phyloP scores from a whole-genome alignment of 2,329 filamentous ascomycete species.

The Colletotrichum tropicale region DNA sequence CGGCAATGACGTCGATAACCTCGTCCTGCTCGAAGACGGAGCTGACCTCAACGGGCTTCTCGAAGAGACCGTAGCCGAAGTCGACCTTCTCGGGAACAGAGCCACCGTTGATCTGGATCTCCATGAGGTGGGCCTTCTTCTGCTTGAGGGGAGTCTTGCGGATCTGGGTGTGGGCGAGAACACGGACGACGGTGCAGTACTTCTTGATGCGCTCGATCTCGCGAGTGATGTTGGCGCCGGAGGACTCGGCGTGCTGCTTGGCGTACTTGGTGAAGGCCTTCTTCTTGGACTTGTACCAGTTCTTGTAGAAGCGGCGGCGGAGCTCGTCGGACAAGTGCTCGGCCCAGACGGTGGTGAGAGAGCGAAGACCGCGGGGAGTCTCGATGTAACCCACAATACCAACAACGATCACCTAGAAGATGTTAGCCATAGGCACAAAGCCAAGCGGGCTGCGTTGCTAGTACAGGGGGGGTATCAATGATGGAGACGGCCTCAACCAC shows the following conservation, averaged over 20 bases:
- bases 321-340: slow-evolving; percentile 99
- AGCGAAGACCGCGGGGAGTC: slow-evolving; percentile 98
- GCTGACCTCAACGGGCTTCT: slow-evolving; percentile 96
- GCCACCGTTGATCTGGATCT: slow-evolving; percentile 99
- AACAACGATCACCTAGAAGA: slow-evolving; percentile 96
- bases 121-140: slow-evolving; percentile 99
- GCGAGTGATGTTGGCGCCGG: slow-evolving; percentile 87
- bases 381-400: slow-evolving; percentile 99
- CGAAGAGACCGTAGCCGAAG: slow-evolving; percentile 94
- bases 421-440: slow-evolving; percentile 75
- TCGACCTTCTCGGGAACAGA: slow-evolving; percentile 95
- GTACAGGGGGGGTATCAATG: slow-evolving; percentile 94
- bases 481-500: slow-evolving; percentile 87
- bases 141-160: slow-evolving; percentile 99
- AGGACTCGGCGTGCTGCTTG: slow-evolving; percentile 98
- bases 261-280: slow-evolving; percentile 99
- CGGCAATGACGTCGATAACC: slow-evolving; percentile 98
- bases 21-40: slow-evolving; percentile 99
- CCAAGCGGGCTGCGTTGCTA: slow-evolving; percentile 84
- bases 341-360: slow-evolving; percentile 99
- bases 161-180: slow-evolving; percentile 99
- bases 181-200: slow-evolving; percentile 99
- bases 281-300: slow-evolving; percentile 99
- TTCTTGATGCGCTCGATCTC: slow-evolving; percentile 99
- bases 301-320: slow-evolving; percentile 99